phyloP scores from a whole-genome alignment of 1,284 basidiomycete genomes.

The Rhodotorula sp. region DNA sequence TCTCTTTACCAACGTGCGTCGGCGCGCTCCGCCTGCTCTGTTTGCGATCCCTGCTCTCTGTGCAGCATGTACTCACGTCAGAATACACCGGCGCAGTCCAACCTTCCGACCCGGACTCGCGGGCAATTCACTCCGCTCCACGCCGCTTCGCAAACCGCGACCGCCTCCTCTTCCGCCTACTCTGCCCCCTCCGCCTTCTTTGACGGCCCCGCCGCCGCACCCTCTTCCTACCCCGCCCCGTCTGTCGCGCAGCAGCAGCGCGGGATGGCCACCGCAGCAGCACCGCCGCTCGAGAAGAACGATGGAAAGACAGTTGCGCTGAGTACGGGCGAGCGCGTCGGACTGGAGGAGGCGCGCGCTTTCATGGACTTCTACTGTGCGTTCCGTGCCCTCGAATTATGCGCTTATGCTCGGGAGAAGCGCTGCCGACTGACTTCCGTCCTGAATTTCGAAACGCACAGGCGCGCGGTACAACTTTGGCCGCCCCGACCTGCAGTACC shows the following conservation, averaged over 20 bases:
- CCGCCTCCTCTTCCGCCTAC: not conserved
- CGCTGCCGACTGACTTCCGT: no score
- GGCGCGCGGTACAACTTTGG: conserved; percentile 10
- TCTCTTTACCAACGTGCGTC: conserved; percentile 48
- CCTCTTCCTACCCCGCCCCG: not conserved
- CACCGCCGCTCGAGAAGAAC: conserved; percentile 18
- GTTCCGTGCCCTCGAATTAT: not conserved
- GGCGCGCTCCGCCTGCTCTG: not conserved
- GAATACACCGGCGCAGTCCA: conserved; percentile 18
- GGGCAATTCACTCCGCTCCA: conserved; percentile 26
- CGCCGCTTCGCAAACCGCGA: conserved; percentile 16
- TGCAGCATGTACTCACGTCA: not conserved
- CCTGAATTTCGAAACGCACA: not conserved
- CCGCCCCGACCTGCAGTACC: conserved; percentile 62
- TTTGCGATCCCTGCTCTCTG: not conserved
- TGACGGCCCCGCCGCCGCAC: conserved; percentile 1
- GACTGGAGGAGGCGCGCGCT: conserved; percentile 73
- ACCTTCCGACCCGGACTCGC: conserved; percentile 39
- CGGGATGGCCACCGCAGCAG: not conserved
- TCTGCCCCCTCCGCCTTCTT: conserved; percentile 8
- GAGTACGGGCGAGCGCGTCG: conserved; percentile 67
- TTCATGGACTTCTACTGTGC: conserved; percentile 96
- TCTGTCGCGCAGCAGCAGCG: no score
- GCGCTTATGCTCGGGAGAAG: no score
- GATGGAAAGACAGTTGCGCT: conserved; percentile 51